These are phyloP conservation scores for Leccinum aurantiacum DNA, from an alignment of 768 basidiomycete species.

Conservation along the genomic window DNA sequence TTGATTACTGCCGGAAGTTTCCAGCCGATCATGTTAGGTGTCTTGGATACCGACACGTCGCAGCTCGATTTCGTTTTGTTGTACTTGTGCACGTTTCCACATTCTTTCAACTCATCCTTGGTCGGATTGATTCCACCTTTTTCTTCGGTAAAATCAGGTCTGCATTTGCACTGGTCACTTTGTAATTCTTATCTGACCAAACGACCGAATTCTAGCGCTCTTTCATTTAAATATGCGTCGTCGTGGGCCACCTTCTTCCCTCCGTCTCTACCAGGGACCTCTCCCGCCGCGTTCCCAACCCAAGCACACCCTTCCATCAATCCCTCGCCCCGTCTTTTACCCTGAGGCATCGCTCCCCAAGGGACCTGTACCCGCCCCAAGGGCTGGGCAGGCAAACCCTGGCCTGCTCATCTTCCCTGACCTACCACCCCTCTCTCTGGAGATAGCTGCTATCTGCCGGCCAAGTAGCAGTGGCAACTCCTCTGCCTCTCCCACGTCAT, in stretches of 20 bases:
- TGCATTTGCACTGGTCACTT: background rate
- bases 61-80: background rate
- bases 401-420: constrained; percentile 17
- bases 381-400: constrained; percentile 10
- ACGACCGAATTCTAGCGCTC: background rate
- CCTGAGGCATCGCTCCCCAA: constrained; percentile 31
- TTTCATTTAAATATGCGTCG: constrained; percentile 50
- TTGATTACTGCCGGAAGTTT: background rate
- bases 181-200: background rate
- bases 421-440: constrained; percentile 26
- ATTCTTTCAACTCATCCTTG: background rate
- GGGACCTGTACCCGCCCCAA: constrained; percentile 20
- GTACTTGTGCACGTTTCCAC: background rate
- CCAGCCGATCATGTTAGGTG: background rate
- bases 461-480: constrained; percentile 10
- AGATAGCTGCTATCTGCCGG: constrained; percentile 19
- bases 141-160: constrained; percentile 5
- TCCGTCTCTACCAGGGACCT: constrained; percentile 61
- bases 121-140: constrained; percentile 5
- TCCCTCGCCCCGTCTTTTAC: constrained; percentile 56
- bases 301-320: constrained; percentile 65
- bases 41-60: background rate
- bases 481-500: constrained; percentile 9
- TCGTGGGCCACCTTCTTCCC: constrained; percentile 64
- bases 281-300: constrained; percentile 59